A percentile compares a stretch with the other conserved stretches of the same genome.
These are phyloP conservation scores for Meira nashicola DNA, from an alignment of 1,284 basidiomycete genomes.

Conservation along the genomic window DNA sequence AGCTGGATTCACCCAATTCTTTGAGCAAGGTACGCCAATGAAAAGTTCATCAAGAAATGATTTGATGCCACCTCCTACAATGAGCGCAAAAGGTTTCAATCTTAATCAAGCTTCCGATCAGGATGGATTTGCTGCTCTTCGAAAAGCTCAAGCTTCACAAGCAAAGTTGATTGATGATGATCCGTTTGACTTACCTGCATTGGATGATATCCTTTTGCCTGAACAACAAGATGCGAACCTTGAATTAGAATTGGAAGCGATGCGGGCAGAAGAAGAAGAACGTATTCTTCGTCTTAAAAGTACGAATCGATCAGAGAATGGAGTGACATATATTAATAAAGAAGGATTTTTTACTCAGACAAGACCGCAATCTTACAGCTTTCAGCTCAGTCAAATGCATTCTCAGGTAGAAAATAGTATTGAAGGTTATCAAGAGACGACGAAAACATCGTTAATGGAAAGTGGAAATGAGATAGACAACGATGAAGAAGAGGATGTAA, in stretches of 20 bases:
- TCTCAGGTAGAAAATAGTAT: constrained; percentile 1
- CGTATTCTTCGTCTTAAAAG: background rate
- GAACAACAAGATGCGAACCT: constrained; percentile 4
- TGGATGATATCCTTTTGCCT: constrained; percentile 4
- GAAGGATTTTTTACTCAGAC: constrained; percentile 50
- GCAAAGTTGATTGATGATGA: constrained; percentile 32
- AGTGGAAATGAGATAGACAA: background rate
- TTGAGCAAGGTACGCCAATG: constrained; percentile 16
- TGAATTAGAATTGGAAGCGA: background rate
- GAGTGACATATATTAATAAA: constrained; percentile 32
- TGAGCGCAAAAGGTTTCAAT: constrained; percentile 11
- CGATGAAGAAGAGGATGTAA: background rate
- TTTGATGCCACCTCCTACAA: constrained; percentile 37
- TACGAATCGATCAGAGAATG: constrained; percentile 6
- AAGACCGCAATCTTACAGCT: constrained; percentile 19
- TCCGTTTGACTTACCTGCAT: constrained; percentile 20
- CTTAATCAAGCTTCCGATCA: constrained; percentile 7
- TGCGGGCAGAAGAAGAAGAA: background rate
- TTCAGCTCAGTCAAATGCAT: constrained; percentile 10
- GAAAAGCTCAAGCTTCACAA: constrained; percentile 32
- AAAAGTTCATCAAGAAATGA: background rate
- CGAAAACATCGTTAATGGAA: background rate
- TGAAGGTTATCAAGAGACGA: background rate
- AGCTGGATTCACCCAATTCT: constrained; percentile 35
- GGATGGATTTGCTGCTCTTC: constrained; percentile 44